Evolutionary conservation across 2,329 filamentous ascomycete genomes (phyloP).

Genomic region (Delphinella strobiligena): DNA sequence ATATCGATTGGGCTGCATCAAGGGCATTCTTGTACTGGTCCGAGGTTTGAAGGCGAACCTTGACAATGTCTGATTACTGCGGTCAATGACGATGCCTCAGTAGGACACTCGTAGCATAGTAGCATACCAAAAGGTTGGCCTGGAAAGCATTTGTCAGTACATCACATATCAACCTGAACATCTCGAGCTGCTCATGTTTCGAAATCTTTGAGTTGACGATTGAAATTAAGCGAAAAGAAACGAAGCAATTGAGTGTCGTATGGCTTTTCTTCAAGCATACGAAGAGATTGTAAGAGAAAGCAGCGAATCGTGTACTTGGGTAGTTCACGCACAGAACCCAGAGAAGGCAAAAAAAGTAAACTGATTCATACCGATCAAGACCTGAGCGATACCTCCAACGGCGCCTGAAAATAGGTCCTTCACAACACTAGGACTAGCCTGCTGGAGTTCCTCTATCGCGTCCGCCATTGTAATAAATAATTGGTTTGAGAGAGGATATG

Average conservation of each 20-base stretch:
- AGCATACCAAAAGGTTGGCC: slow-evolving; percentile 53
- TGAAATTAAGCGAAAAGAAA: too few species aligned
- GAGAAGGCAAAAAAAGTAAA: not conserved
- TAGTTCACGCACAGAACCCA: too few species aligned
- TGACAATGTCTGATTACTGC: slow-evolving; percentile 69
- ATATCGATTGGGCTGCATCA: slow-evolving; percentile 71
- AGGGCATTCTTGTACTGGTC: slow-evolving; percentile 69
- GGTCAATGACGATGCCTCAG: slow-evolving; percentile 4
- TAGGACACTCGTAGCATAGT: slow-evolving; percentile 5
- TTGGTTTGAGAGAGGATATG: too few species aligned
- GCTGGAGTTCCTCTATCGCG: slow-evolving; percentile 26
- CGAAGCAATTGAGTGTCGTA: too few species aligned
- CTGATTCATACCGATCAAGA: slow-evolving; percentile 59
- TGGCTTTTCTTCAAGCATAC: too few species aligned
- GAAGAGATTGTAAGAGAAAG: too few species aligned
- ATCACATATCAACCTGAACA: too few species aligned
- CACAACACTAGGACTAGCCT: slow-evolving; percentile 30
- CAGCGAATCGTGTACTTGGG: too few species aligned
- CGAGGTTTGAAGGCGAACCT: slow-evolving; percentile 89
- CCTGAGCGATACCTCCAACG: slow-evolving; percentile 84
- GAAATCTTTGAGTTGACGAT: too few species aligned
- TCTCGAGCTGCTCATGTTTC: too few species aligned
- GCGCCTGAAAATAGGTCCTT: slow-evolving; percentile 92
- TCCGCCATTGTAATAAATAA: slow-evolving; percentile 26
- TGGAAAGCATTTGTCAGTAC: slow-evolving; percentile 19